phyloP scores from a whole-genome alignment of 495 filamentous ascomycete species.

The Xylaria venustula region DNA sequence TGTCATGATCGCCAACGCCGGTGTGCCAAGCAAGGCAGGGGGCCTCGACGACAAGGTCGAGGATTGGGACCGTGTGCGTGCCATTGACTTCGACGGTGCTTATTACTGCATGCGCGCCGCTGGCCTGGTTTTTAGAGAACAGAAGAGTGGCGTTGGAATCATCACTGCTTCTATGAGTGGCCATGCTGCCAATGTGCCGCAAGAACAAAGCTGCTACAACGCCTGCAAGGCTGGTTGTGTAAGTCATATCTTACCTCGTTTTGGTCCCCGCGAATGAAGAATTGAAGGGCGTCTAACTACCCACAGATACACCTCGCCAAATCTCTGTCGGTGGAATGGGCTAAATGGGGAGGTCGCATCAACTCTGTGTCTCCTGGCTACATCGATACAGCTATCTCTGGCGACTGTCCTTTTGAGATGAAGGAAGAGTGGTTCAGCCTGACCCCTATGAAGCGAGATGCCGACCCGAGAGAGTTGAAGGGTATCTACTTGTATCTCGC shows the following conservation, averaged over 20 bases:
- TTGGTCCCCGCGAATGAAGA: neutral
- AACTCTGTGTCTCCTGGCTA: constrained; percentile 75
- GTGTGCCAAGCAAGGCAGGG: constrained; percentile 60
- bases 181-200: constrained; percentile 75
- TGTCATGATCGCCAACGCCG: constrained; percentile 75
- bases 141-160: constrained; percentile 59
- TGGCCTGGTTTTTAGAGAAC: constrained; percentile 62
- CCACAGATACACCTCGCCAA: constrained; percentile 60
- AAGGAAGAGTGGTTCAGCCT: constrained; percentile 71
- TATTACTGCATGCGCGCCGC: constrained; percentile 70
- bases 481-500: constrained; percentile 73
- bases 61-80: constrained; percentile 67
- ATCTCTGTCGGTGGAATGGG: constrained; percentile 69
- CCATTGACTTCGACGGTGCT: constrained; percentile 62
- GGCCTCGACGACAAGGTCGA: constrained; percentile 63
- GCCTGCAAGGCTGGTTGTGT: constrained; percentile 67
- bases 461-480: constrained; percentile 66
- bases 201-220: constrained; percentile 81
- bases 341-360: constrained; percentile 62
- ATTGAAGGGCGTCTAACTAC: neutral
- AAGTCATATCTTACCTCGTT: neutral
- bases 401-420: constrained; percentile 61
- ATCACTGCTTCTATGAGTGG: constrained; percentile 68
- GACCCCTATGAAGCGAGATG: constrained; percentile 68
- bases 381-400: constrained; percentile 72